Percentiles rank a stretch among this genome's conserved stretches.
Conservation (phyloP, 495 filamentous ascomycete species). For the Gamarada debralockiae region DNA sequence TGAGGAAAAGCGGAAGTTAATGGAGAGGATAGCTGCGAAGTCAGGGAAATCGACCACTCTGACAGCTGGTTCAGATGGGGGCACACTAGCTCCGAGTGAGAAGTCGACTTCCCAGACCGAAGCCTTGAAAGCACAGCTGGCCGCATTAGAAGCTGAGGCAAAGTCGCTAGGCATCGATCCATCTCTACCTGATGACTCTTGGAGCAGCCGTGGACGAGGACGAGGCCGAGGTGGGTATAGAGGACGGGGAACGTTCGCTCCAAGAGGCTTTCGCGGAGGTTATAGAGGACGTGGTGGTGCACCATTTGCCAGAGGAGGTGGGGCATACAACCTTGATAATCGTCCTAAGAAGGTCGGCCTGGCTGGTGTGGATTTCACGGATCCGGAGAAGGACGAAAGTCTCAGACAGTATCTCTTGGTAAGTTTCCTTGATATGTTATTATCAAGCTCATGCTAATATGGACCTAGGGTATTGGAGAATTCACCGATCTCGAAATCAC, state of each 20-base stretch:
- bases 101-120: slow-evolving; percentile 57
- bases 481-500: slow-evolving; percentile 71
- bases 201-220: slow-evolving; percentile 18
- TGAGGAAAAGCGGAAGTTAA: slow-evolving; percentile 70
- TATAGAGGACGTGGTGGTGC: slow-evolving; percentile 51
- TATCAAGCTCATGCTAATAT: slow-evolving; percentile 18
- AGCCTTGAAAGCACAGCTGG: slow-evolving; percentile 73
- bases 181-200: slow-evolving; percentile 36
- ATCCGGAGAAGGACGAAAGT: slow-evolving; percentile 71
- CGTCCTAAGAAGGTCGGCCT: slow-evolving; percentile 75
- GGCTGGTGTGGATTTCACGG: slow-evolving; percentile 62
- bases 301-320: slow-evolving; percentile 35
- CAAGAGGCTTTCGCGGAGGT: slow-evolving; percentile 26
- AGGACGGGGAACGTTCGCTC: slow-evolving; percentile 30
- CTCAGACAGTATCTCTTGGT: slow-evolving; percentile 84
- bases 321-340: slow-evolving; percentile 81
- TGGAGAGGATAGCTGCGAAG: slow-evolving; percentile 56
- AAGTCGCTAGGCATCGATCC: slow-evolving; percentile 70
- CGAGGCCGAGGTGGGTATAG: slow-evolving; percentile 38
- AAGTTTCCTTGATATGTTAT: slow-evolving; percentile 34
- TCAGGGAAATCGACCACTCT: slow-evolving; percentile 27
- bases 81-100: slow-evolving; percentile 19
- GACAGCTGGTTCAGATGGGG: slow-evolving; percentile 35
- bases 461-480: slow-evolving; percentile 70
- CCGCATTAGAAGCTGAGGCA: slow-evolving; percentile 81